Percentiles rank a stretch among this genome's conserved stretches.
phyloP scores from a whole-genome alignment of 371 early-diverging fungal species.

The Mucor ambiguus region DNA sequence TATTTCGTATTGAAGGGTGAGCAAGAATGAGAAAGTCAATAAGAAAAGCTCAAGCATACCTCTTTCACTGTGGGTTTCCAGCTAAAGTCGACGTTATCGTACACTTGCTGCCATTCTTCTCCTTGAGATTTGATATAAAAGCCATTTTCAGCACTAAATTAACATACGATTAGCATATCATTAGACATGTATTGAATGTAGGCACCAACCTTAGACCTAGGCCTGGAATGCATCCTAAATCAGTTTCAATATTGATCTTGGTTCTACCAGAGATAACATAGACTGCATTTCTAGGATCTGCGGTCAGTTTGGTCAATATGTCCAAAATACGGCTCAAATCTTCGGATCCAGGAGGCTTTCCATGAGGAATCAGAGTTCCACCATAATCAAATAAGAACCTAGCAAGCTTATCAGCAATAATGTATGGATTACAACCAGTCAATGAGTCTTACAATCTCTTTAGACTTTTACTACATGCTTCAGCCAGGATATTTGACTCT shows the following conservation, averaged over 20 bases:
- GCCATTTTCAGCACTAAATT: conserved; percentile 82
- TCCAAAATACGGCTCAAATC: conserved; percentile 38
- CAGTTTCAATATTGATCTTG: conserved; percentile 67
- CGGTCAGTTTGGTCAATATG: conserved; percentile 61
- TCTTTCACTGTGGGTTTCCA: conserved; percentile 84
- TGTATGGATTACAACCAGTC: not conserved
- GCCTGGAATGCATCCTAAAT: conserved; percentile 70
- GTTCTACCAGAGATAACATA: conserved; percentile 88
- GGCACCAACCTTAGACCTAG: conserved; percentile 71
- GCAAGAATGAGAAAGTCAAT: not conserved
- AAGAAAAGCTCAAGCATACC: conserved; percentile 3
- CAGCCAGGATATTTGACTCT: conserved; percentile 37
- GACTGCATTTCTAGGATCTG: conserved; percentile 73
- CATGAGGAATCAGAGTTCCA: conserved; percentile 80
- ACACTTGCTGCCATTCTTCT: conserved; percentile 78
- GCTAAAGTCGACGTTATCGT: conserved; percentile 75
- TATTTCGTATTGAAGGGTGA: not conserved
- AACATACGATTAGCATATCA: not conserved
- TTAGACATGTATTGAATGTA: not conserved
- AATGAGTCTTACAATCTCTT: conserved; percentile 59
- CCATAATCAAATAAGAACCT: conserved; percentile 85
- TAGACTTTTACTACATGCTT: conserved; percentile 51
- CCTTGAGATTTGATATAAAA: conserved; percentile 77
- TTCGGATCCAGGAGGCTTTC: conserved; percentile 47
- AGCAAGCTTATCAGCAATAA: not conserved